Conservation (phyloP, 2,329 filamentous ascomycete species). For the Pyrenophora seminiperda region DNA sequence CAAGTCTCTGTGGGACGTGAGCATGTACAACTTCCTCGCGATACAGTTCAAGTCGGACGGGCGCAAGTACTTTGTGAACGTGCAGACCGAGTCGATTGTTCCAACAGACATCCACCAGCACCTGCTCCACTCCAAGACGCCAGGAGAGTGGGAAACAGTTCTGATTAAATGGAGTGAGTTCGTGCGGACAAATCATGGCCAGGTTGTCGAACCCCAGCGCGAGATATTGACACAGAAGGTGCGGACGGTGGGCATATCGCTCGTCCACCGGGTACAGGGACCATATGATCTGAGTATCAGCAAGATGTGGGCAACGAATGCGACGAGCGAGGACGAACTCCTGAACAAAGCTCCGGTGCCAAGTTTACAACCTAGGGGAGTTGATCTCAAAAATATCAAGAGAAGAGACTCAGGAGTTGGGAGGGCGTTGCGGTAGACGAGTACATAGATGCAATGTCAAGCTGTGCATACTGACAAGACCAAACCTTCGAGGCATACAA, state of each 20-base stretch:
- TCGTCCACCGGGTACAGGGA: slow-evolving; percentile 87
- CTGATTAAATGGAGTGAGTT: slow-evolving; percentile 90
- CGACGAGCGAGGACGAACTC: slow-evolving; percentile 47
- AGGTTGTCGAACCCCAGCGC: slow-evolving; percentile 89
- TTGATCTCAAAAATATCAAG: slow-evolving; percentile 24
- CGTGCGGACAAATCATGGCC: slow-evolving; percentile 90
- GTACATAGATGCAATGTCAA: slow-evolving; percentile 15
- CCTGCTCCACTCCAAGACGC: slow-evolving; percentile 75
- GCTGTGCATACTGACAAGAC: not conserved
- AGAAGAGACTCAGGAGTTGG: slow-evolving; percentile 22
- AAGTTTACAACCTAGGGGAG: slow-evolving; percentile 21
- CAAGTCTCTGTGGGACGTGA: slow-evolving; percentile 83
- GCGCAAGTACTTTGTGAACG: slow-evolving; percentile 89
- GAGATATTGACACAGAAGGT: slow-evolving; percentile 88
- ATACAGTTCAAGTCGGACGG: slow-evolving; percentile 89
- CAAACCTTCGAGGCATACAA: not conserved
- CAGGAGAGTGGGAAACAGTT: slow-evolving; percentile 94
- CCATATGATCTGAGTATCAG: slow-evolving; percentile 87
- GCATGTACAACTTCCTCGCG: slow-evolving; percentile 85
- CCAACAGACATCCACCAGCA: slow-evolving; percentile 97
- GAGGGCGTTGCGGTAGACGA: slow-evolving; percentile 13
- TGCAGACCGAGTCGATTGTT: slow-evolving; percentile 92
- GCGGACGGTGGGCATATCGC: slow-evolving; percentile 79
- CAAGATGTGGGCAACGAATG: slow-evolving; percentile 88
- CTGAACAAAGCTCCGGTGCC: slow-evolving; percentile 33